A percentile compares a stretch with the other conserved stretches of the same genome.
Evolutionary conservation across 1,139 yeast species (phyloP).

Genomic region (Insectozyma bohioensis): DNA sequence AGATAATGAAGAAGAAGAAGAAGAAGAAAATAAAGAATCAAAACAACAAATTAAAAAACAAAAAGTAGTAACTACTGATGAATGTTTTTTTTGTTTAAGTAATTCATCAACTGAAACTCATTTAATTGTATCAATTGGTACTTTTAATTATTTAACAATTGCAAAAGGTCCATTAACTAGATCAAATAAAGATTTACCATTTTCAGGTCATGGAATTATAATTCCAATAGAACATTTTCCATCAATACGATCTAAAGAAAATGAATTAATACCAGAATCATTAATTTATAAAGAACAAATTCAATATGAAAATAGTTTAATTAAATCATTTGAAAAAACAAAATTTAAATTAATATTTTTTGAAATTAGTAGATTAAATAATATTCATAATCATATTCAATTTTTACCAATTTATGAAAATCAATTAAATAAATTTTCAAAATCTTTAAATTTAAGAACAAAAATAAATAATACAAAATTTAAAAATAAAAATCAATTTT

Average conservation of each 20-base stretch:
- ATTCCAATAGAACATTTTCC: slow-evolving; percentile 82
- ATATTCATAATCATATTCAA: slow-evolving; percentile 69
- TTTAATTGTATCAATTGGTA: slow-evolving; percentile 76
- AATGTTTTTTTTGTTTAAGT: slow-evolving; percentile 83
- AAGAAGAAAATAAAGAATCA: slow-evolving; percentile 15
- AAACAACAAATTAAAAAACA: slow-evolving; percentile 20
- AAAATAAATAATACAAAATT: slow-evolving; percentile 51
- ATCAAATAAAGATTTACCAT: slow-evolving; percentile 42
- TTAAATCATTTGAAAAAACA: slow-evolving; percentile 42
- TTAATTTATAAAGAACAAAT: slow-evolving; percentile 28
- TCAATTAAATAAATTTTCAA: slow-evolving; percentile 34
- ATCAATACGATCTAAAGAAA: slow-evolving; percentile 18
- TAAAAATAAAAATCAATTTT: slow-evolving; percentile 35
- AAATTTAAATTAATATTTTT: slow-evolving; percentile 52
- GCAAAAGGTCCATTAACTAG: slow-evolving; percentile 86
- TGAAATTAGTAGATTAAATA: slow-evolving; percentile 56
- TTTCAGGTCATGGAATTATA: slow-evolving; percentile 81
- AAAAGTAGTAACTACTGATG: slow-evolving; percentile 48
- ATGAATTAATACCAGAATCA: slow-evolving; percentile 17
- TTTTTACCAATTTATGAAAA: slow-evolving; percentile 56
- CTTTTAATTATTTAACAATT: slow-evolving; percentile 63
- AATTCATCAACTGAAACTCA: slow-evolving; percentile 79
- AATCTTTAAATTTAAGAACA: slow-evolving; percentile 38
- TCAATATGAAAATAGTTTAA: slow-evolving; percentile 45
- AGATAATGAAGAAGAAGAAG: slow-evolving; percentile 13